Conservation (phyloP, 208 protist genomes). For the Hexamita inflata region DNA sequence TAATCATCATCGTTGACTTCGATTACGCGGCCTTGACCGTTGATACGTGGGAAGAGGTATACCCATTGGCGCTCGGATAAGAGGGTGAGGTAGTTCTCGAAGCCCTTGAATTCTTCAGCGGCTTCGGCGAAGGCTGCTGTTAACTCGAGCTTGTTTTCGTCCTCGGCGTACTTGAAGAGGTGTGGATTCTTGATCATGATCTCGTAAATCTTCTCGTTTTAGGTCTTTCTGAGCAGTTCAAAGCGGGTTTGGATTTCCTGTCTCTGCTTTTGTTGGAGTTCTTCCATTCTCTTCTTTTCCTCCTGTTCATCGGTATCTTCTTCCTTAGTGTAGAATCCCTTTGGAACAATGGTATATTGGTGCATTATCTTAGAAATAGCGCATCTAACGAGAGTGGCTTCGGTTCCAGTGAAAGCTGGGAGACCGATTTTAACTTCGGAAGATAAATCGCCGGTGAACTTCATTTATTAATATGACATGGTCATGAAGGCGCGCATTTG, state of each 20-base stretch:
- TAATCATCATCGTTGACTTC: conserved; percentile 1
- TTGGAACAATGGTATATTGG: conserved; percentile 9
- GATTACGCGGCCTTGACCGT: conserved; percentile 4
- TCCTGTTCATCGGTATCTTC: background rate
- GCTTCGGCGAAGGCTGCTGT: background rate
- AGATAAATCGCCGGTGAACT: conserved; percentile 5
- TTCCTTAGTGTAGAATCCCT: background rate
- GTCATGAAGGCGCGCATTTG: conserved; percentile 8
- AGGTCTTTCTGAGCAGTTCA: background rate
- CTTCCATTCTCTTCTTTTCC: background rate
- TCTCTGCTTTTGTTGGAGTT: background rate
- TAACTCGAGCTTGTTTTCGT: background rate
- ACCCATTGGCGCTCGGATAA: background rate
- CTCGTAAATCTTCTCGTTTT: background rate
- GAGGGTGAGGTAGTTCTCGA: background rate
- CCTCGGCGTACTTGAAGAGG: background rate
- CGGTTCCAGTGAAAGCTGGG: background rate
- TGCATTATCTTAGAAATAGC: background rate
- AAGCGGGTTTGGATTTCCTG: background rate
- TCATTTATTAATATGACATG: background rate
- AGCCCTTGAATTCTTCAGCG: conserved; percentile 15
- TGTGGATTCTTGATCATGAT: background rate
- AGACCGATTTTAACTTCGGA: background rate
- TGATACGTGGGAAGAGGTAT: conserved; percentile 17
- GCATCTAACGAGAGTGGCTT: background rate